These are phyloP conservation scores for Leccinum longicurvipes DNA, from an alignment of 768 basidiomycete genomes.

Conservation along the genomic window DNA sequence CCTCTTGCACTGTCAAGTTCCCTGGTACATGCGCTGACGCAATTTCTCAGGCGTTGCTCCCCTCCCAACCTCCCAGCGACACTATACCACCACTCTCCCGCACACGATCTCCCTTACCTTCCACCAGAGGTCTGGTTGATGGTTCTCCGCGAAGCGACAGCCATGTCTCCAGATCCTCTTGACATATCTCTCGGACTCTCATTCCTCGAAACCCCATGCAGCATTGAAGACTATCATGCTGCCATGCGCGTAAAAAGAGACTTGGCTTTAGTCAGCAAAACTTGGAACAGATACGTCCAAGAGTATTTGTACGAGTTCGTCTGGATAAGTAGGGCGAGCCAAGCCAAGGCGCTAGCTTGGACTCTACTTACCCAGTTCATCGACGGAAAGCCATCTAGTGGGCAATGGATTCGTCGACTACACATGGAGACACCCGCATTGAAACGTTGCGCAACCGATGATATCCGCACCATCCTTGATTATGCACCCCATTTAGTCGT, in stretches of 20 bases:
- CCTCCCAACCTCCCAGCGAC: constrained; percentile 4
- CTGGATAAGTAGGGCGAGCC: constrained; percentile 58
- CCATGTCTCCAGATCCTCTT: constrained; percentile 41
- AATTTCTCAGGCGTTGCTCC: constrained; percentile 4
- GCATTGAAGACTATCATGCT: constrained; percentile 43
- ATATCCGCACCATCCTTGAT: constrained; percentile 67
- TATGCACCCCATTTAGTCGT: constrained; percentile 56
- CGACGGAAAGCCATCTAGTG: constrained; percentile 35
- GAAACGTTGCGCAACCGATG: constrained; percentile 61
- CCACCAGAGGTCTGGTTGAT: constrained; percentile 67
- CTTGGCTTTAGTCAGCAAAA: constrained; percentile 51
- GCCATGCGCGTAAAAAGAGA: constrained; percentile 48
- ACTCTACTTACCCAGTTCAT: constrained; percentile 44
- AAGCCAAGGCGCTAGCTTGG: constrained; percentile 46
- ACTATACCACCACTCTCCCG: constrained; percentile 27
- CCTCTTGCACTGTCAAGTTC: neutral
- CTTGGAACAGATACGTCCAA: constrained; percentile 53
- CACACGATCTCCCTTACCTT: constrained; percentile 40
- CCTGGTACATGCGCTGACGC: constrained; percentile 3
- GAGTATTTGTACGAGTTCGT: constrained; percentile 64
- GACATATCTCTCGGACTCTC: constrained; percentile 51
- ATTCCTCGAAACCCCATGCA: constrained; percentile 50
- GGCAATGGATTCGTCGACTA: constrained; percentile 55
- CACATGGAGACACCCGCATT: constrained; percentile 67
- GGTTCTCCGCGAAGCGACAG: constrained; percentile 57